Evolutionary conservation across 2,329 filamentous ascomycete genomes (phyloP), one percentile per base, ranked within the genome.

Genomic region (Calonectria crousiana): DNA sequence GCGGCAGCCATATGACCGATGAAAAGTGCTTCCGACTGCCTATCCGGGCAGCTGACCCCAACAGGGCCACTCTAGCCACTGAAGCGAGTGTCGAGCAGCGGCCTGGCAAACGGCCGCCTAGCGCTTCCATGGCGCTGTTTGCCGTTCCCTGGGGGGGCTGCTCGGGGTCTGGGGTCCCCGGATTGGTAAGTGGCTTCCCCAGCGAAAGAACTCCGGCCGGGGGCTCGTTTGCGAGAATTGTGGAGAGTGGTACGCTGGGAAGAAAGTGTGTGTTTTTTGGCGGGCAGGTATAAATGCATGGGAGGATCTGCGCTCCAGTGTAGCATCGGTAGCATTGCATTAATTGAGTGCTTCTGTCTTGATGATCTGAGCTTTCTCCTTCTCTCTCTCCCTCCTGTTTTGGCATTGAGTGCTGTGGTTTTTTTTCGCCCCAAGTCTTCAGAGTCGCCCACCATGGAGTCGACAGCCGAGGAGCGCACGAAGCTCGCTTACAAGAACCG

Each of bases 401-500:
- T 30, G 13, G 44, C 3, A 44, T 44, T 44, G 41, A 44, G 41
- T 44, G 41, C 41, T 44, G 41, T 44, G 41, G 3, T 60, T 8
- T 34, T 6, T 36, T 56, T 68, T 60, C 6, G 23, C n/a, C 3
- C 32, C 4, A 11, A 13, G 1, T 26, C 30, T 51, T 26, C 47
- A 4, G 6, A 58, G n/a, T n/a, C 26, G 58, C 49, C 49, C 68
- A 66, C 8, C 69, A 79, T 77, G 75, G 73, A 76, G 51, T 75
- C 69, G 18, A 77, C 71, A 36, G 67, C 77, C 2, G 74, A 77
- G 9, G 72, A 73, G 75, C 70, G 68, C 13, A 71, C 66, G 6
- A 78, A 78, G 69, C 77, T 79, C 69, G 77, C 77, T 34, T 78
- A 78, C 71, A 73, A 79, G 71, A 78, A 72, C 60, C 72, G 77